Conservation (phyloP, 805 yeast genomes). For the Cyberlindnera saturnus region DNA sequence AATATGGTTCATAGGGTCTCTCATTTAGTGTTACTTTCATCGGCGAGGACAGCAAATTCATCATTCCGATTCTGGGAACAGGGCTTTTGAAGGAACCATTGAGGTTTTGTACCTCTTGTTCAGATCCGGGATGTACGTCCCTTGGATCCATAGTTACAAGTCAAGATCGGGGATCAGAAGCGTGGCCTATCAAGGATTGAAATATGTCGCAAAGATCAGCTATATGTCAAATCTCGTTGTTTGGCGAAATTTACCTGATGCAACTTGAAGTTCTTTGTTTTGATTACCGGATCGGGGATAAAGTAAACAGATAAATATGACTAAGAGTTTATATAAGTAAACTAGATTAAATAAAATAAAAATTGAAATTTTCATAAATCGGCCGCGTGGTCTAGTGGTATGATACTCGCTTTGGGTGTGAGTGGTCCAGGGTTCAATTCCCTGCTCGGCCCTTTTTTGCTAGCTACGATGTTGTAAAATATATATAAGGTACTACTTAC, state of each 20-base stretch:
- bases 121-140: background rate
- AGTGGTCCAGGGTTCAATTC: conserved; percentile 30
- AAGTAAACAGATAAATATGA: conserved; percentile 4
- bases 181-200: background rate
- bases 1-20: conserved; percentile 3
- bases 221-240: background rate
- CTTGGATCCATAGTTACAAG: background rate
- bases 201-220: background rate
- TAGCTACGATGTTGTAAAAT: too few relatives aligned
- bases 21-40: conserved; percentile 15
- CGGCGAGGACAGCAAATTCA: conserved; percentile 21
- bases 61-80: conserved; percentile 10
- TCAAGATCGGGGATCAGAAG: background rate
- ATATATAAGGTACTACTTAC: too few relatives aligned
- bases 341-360: background rate
- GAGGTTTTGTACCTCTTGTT: background rate
- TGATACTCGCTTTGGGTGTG: conserved; percentile 31
- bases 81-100: conserved; percentile 8
- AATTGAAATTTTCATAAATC: conserved; percentile 1
- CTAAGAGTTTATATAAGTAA: background rate
- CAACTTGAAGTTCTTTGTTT: conserved; percentile 5
- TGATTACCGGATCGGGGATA: conserved; percentile 11
- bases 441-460: conserved; percentile 26
- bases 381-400: conserved; percentile 30
- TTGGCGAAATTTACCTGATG: background rate